Percentiles rank a stretch among this genome's conserved stretches.
phyloP scores from a whole-genome alignment of 768 basidiomycete genomes.

The Plicaturopsis crispa region DNA sequence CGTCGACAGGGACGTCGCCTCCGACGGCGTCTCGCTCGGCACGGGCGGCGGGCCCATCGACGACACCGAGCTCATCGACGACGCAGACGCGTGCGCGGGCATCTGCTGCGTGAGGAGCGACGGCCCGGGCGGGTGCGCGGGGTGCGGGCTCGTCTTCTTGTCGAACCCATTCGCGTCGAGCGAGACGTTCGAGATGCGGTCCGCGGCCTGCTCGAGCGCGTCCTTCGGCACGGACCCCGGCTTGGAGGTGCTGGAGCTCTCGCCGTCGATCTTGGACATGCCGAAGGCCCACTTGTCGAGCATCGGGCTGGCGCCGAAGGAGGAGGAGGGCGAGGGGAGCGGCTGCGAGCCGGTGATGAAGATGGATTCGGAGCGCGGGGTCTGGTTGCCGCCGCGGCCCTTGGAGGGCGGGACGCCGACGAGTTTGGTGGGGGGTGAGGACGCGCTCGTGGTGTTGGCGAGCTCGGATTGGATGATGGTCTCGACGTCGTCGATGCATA shows the following conservation, averaged over 20 bases:
- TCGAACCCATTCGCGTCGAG: constrained; percentile 30
- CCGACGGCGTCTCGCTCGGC: constrained; percentile 10
- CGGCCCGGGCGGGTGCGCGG: constrained; percentile 43
- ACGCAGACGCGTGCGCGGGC: constrained; percentile 23
- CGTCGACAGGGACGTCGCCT: constrained; percentile 14
- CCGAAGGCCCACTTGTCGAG: constrained; percentile 87
- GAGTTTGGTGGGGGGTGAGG: constrained; percentile 47
- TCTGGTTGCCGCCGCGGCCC: constrained; percentile 94
- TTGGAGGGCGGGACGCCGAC: constrained; percentile 92
- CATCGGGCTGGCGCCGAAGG: constrained; percentile 60
- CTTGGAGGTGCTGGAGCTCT: constrained; percentile 23
- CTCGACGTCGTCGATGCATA: constrained; percentile 96
- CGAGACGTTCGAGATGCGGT: constrained; percentile 42
- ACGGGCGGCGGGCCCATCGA: constrained; percentile 13
- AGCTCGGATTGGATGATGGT: constrained; percentile 83
- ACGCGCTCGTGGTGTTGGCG: constrained; percentile 41
- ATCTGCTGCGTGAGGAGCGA: constrained; percentile 72
- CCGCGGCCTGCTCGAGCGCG: constrained; percentile 34
- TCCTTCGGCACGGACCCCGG: constrained; percentile 19
- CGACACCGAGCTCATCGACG: constrained; percentile 20
- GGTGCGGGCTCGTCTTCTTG: constrained; percentile 27
- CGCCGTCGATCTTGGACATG: constrained; percentile 82
- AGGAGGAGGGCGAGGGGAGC: constrained; percentile 77
- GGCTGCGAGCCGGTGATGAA: constrained; percentile 94
- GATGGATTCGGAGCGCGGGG: constrained; percentile 73